Evolutionary conservation across 345 rosid species (phyloP).

Genomic region (Clarkia xantiana): DNA sequence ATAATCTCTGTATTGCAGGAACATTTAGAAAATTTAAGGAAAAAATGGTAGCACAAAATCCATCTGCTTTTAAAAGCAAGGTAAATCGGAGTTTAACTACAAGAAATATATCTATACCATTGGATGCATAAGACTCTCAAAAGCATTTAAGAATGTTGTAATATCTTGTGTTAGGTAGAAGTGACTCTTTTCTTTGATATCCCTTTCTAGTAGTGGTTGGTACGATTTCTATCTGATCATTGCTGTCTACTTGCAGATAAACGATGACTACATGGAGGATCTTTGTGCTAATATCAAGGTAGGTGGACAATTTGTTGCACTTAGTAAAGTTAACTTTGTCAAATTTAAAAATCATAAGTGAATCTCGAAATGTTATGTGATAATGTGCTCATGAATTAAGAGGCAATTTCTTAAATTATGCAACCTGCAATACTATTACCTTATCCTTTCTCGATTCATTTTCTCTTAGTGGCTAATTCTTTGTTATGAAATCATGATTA

Average conservation of each 20-base stretch:
- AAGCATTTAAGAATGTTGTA: too few species aligned
- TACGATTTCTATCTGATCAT: not conserved
- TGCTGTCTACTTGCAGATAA: constrained; percentile 25
- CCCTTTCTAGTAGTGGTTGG: not conserved
- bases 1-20: constrained; percentile 20
- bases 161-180: too few species aligned
- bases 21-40: constrained; percentile 80
- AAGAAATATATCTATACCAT: not conserved
- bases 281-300: constrained; percentile 62
- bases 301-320: constrained; percentile 9
- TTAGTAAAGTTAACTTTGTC: not conserved
- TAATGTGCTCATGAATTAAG: too few species aligned
- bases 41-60: constrained; percentile 47
- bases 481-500: too few species aligned
- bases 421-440: too few species aligned
- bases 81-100: constrained; percentile 15
- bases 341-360: not conserved
- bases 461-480: too few species aligned
- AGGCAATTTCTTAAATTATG: too few species aligned
- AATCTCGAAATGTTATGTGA: too few species aligned
- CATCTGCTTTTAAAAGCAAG: constrained; percentile 47
- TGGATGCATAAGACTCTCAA: too few species aligned
- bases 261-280: constrained; percentile 62
- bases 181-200: constrained; percentile 1
- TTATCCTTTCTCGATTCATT: too few species aligned